Percentiles rank a stretch among this genome's conserved stretches.
phyloP scores from a whole-genome alignment of 768 basidiomycete genomes.

The Amanita pallidorosea region DNA sequence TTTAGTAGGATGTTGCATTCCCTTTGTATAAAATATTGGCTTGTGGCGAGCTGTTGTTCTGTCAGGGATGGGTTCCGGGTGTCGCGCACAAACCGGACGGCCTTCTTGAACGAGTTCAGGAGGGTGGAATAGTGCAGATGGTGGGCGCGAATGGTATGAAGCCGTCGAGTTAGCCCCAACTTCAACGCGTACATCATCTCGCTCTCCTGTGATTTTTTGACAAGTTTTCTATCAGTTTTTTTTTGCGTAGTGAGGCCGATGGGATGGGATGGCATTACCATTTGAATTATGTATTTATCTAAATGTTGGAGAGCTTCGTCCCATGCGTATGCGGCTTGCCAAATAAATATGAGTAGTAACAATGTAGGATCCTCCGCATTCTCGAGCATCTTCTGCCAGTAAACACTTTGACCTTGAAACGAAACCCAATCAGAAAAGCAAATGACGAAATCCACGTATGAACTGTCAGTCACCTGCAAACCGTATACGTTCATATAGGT shows the following conservation, averaged over 20 bases:
- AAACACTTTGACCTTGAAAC: conserved; percentile 28
- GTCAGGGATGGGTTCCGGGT: conserved; percentile 44
- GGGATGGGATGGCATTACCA: conserved; percentile 22
- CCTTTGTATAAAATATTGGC: conserved; percentile 23
- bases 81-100: conserved; percentile 36
- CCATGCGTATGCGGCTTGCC: conserved; percentile 56
- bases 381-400: conserved; percentile 32
- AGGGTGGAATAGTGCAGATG: conserved; percentile 47
- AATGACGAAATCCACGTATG: background rate
- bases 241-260: too few species aligned
- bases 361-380: conserved; percentile 44
- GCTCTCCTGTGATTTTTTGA: conserved; percentile 28
- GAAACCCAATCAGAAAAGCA: background rate
- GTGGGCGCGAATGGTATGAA: conserved; percentile 52
- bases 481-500: conserved; percentile 35
- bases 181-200: conserved; percentile 31
- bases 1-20: conserved; percentile 37
- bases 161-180: conserved; percentile 36
- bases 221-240: too few species aligned
- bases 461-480: conserved; percentile 29
- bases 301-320: conserved; percentile 46
- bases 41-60: conserved; percentile 17
- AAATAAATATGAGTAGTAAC: conserved; percentile 39
- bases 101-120: conserved; percentile 41
- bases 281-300: conserved; percentile 35